A percentile compares a stretch with the other conserved stretches of the same genome.
Evolutionary conservation across 2,329 filamentous ascomycete genomes (phyloP).

Genomic region (Alternaria arborescens): DNA sequence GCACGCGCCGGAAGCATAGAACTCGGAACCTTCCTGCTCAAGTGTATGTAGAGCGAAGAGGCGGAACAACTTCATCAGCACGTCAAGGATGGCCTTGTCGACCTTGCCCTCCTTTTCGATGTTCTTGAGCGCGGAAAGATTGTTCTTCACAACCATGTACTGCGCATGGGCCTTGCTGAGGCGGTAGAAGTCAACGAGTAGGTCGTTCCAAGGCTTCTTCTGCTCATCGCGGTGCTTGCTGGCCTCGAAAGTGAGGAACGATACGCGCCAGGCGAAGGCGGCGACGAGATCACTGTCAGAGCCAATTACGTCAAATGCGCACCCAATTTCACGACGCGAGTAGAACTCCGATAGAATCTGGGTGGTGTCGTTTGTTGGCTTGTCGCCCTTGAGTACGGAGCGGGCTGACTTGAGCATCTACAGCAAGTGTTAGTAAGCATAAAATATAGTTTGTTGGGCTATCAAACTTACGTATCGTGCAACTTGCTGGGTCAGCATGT

Average conservation of each 20-base stretch:
- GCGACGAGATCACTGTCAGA: slow-evolving; percentile 74
- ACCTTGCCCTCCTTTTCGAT: slow-evolving; percentile 62
- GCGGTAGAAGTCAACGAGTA: slow-evolving; percentile 80
- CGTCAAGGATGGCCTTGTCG: slow-evolving; percentile 63
- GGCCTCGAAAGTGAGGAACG: slow-evolving; percentile 78
- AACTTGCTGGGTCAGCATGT: slow-evolving; percentile 83
- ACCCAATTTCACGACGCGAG: slow-evolving; percentile 71
- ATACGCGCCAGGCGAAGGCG: slow-evolving; percentile 78
- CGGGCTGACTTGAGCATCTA: slow-evolving; percentile 77
- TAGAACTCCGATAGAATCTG: slow-evolving; percentile 72
- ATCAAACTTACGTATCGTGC: slow-evolving; percentile 67
- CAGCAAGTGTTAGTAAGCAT: slow-evolving; percentile 9
- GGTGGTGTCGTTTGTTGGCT: slow-evolving; percentile 73
- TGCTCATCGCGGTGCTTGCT: slow-evolving; percentile 77
- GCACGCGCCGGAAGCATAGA: slow-evolving; percentile 74
- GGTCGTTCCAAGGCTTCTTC: slow-evolving; percentile 77
- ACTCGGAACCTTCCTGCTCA: slow-evolving; percentile 74
- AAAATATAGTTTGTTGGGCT: not conserved
- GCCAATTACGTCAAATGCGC: slow-evolving; percentile 77
- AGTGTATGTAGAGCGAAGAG: slow-evolving; percentile 72
- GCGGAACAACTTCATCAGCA: slow-evolving; percentile 73
- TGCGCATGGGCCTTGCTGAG: slow-evolving; percentile 78
- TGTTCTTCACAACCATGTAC: slow-evolving; percentile 81
- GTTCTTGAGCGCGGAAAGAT: slow-evolving; percentile 73
- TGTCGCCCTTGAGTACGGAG: slow-evolving; percentile 70